Base-by-base conservation (phyloP, 2,329 filamentous ascomycete genomes). In the Chrysoporthe puriensis region DNA sequence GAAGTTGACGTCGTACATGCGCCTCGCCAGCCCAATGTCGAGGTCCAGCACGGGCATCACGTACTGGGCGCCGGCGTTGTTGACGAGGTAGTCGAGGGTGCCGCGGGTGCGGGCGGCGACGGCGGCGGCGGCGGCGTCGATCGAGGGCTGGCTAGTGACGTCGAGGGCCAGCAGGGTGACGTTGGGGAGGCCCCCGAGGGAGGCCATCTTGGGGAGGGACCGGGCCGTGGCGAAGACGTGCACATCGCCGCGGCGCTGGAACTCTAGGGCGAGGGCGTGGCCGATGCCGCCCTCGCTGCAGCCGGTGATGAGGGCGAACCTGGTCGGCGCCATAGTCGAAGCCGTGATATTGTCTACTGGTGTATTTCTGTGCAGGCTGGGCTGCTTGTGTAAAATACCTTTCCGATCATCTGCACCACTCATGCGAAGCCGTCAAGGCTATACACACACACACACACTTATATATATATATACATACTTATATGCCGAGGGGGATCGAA, bases 71-170 rank as follows among this genome's bases (percentile, higher is more conserved):
- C 86, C 84, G 86, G 62, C 85, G 69, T 88, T 88, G 75, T 88
- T 88, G 62, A 88, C 81, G n/a, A 88, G 83, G 59, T 88, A 81
- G 71, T 88, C 85, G 52, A 65, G 54, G 11, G 54, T 52, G 54
- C 54, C 63, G 34, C 54, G 56, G 9, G 54, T 59, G n/a, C 26
- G 18, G 0, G 34, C 26, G 36, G 40, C 26, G 21, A 63, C 62
- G 8, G 48, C 34, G n/a, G 50, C 64, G 14, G 69, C 69, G 16
- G 70, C 70, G 21, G 70, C 70, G 0, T 64, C 65, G 18, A 80
- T 73, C 14, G 74, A 77, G 3, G 72, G 69, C 1, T 63, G 63
- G 11, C 71, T 72, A 2, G 74, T 74, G 3, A 80, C 77, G 52
- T 81, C 78, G 1, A 80, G 71, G 1, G 71, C 48, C 13, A 80